A percentile compares a stretch with the other conserved stretches of the same genome.
Evolutionary conservation across 306 rosid genomes (phyloP).

Genomic region (Neltuma alba): DNA sequence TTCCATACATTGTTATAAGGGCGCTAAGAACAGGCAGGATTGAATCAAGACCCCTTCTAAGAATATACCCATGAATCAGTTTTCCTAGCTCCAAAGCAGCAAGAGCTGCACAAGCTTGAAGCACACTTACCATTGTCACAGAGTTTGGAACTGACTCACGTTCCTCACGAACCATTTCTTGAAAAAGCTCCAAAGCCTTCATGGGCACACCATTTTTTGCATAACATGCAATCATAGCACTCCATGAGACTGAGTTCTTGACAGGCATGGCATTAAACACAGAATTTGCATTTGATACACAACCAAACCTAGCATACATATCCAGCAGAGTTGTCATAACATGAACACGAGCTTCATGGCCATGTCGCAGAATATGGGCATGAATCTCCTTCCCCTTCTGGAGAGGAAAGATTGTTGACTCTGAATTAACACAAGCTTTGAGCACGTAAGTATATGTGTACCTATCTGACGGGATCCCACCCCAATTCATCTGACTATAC

Average conservation of each 20-base stretch:
- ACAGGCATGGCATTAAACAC: slow-evolving; percentile 72
- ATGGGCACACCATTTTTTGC: slow-evolving; percentile 75
- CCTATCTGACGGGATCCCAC: slow-evolving; percentile 63
- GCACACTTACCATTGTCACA: slow-evolving; percentile 93
- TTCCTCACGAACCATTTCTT: slow-evolving; percentile 65
- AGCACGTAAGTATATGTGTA: slow-evolving; percentile 80
- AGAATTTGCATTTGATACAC: slow-evolving; percentile 59
- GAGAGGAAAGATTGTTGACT: slow-evolving; percentile 52
- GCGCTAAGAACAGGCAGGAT: slow-evolving; percentile 76
- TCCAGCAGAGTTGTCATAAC: slow-evolving; percentile 85
- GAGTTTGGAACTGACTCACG: slow-evolving; percentile 74
- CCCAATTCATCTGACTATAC: slow-evolving; percentile 68
- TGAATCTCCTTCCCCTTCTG: slow-evolving; percentile 89
- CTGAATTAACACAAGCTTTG: slow-evolving; percentile 84
- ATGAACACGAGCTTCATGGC: slow-evolving; percentile 72
- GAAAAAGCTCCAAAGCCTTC: slow-evolving; percentile 82
- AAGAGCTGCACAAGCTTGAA: slow-evolving; percentile 88
- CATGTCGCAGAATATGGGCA: slow-evolving; percentile 80
- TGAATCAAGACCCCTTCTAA: slow-evolving; percentile 90
- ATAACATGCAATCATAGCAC: slow-evolving; percentile 91
- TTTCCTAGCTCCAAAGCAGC: slow-evolving; percentile 83
- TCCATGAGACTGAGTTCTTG: slow-evolving; percentile 87
- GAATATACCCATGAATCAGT: slow-evolving; percentile 81
- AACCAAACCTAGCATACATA: slow-evolving; percentile 80
- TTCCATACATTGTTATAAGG: slow-evolving; percentile 85